Base-by-base conservation (phyloP, 1,284 basidiomycete genomes). In the Peniophora sp. region DNA sequence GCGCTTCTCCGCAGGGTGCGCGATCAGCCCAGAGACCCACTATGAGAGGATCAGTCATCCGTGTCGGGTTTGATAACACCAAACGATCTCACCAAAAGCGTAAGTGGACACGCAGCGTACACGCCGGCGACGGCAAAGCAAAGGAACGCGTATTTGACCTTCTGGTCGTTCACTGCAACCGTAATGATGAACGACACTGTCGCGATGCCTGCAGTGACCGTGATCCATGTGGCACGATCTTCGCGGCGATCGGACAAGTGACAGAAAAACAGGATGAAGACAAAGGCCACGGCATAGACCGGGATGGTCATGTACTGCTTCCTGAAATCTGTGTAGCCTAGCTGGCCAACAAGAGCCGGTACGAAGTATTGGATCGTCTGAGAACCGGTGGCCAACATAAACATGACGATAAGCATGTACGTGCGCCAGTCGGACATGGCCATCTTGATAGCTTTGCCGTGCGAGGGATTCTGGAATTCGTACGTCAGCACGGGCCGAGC, bases 221-320 rank as follows among this genome's bases (percentile, higher is more conserved):
- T 56, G 53, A 71, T 64, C 55, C 68, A 68, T 50, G 63, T 58
- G 0, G 63, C 63, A 45, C 72, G 68, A 55, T 70, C 71, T 41
- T 58, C 53, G 47, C 64, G 59, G 39, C 64, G 55, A 50, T 66
- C 65, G 0, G 70, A 65, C 2, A 63, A 48, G 52, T 66, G 56
- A 41, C 62, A 68, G 50, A 70, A 62, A 27, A 59, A 53, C 17
- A 63, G 55, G 54, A 70, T 64, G 50, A 58, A 66, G 20, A 66
- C 58, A 39, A 69, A 64, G 1, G 69, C 68, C 3, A 66, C 68
- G 10, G 32, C 55, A 56, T 72, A 71, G 41, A 71, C 61, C 10
- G 71, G 70, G 54, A 72, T 71, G n/a, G 70, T 73, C 65, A 71
- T 69, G 61, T 67, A 73, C 56, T 73, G 71, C 35, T 65, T 63